Base-by-base conservation (phyloP, 1,284 basidiomycete genomes). In the Phaffia rhodozyma region DNA sequence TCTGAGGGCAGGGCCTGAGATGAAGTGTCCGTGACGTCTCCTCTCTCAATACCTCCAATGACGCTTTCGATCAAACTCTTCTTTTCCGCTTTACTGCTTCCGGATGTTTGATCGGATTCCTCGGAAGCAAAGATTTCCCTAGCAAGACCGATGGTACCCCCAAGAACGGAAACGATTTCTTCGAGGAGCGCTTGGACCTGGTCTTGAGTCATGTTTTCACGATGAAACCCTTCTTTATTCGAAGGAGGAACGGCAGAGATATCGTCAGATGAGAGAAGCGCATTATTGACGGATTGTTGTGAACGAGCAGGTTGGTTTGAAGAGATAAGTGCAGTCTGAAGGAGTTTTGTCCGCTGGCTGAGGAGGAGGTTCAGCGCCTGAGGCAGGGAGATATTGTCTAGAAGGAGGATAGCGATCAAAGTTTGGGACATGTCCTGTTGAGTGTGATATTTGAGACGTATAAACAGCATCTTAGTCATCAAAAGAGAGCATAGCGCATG, bases 391-490 rank as follows among this genome's bases (percentile, higher is more conserved):
- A 85, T 79, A 18, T 87, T 87, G 72, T 93, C 90, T 25, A 94
- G 80, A 16, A 93, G 79, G 72, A 92, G 85, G 50, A 93, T 80
- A 0, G 87, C 85, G 13, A 92, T 78, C 7, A 92, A 78, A 1
- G 84, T 84, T 5, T 88, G 83, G 67, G 87, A 87, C 0, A 81
- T 79, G 66, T 84, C 83, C 86, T 90, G 67, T 9, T 50, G 55
- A 43, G 62, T 54, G 67, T 54, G 20, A 64, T 51, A 68, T 43
- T 2, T 16, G 38, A 16, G 13, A 7, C 5, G 9, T 34, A 9
- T 34, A 9, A 43, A 16, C 38, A 43, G 69, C 62, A 67, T 52
- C 49, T 54, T 38, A 55, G 56, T 57, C 34, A 60, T 55, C 9
- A 18, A 9, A 9, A 34, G 32, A 5, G 32, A 34, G 9, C 32